Base-by-base conservation (phyloP, 768 basidiomycete species). In the Rossbeevera mucosa region DNA sequence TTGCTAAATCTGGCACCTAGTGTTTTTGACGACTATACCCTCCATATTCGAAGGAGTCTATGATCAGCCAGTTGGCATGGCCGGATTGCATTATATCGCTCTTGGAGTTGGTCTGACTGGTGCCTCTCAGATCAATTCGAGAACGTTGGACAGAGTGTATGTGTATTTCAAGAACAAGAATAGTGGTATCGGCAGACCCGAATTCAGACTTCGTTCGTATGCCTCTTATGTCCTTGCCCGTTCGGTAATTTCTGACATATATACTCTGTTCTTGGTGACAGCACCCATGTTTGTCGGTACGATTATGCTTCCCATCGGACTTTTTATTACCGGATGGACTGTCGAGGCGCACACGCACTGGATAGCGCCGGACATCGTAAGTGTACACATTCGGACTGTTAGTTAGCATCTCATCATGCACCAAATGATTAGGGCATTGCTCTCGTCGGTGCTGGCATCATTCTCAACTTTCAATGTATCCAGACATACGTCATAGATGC, bases 321-420 rank as follows among this genome's bases (percentile, higher is more conserved):
- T 91, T 12, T 67, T 92, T 20, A 72, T 91, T 6, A 65, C 80
- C 6, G 89, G 90, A 1, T 92, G 89, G 87, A 72, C 80, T 43
- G 42, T 83, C 4, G 70, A 86, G 57, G 58, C 72, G 0, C 63
- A 71, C 12, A 64, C 83, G 0, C 81, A 80, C 53, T 93, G 90
- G 90, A 81, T 91, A 44, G 82, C 72, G 0, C 77, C 81, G 2
- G 85, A 88, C 56, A 74, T 89, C 22, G 86, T 85, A 56, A 53
- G 80, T 42, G 26, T 30, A 13, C 26, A 3, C 42, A 22, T 5
- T 20, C 26, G 6, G n/a, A 13, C 20, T 16, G 11, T 20, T 18
- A 26, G 29, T 1, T 2, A 5, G n/a, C 29, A 8, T 8, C 25
- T 14, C 1, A 28, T 51, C 44, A 0, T 7, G 2, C 25, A n/a